Conservation (phyloP, 1,284 basidiomycete species). For the Melampsora americana region DNA sequence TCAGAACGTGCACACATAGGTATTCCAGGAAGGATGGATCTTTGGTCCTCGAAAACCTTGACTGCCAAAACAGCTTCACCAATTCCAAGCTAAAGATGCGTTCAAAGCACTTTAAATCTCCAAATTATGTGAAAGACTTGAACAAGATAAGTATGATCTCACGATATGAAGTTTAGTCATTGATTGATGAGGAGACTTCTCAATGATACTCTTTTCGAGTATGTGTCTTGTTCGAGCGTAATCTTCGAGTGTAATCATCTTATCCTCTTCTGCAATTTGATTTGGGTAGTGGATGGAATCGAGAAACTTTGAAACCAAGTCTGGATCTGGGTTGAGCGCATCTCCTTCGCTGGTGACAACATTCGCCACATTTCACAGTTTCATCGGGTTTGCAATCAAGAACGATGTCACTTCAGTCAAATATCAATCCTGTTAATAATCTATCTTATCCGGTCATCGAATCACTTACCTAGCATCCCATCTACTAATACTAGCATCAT, state of each 20-base stretch:
- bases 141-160: neutral
- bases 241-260: constrained; percentile 35
- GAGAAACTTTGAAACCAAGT: constrained; percentile 20
- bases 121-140: neutral
- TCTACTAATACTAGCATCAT: constrained; percentile 39
- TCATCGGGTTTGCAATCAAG: neutral
- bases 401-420: neutral
- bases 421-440: neutral
- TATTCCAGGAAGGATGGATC: neutral
- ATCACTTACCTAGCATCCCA: constrained; percentile 12
- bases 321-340: constrained; percentile 12
- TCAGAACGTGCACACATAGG: constrained; percentile 20
- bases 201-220: constrained; percentile 19
- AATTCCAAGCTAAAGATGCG: constrained; percentile 10
- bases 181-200: constrained; percentile 9
- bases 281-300: constrained; percentile 9
- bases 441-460: neutral
- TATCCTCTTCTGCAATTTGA: neutral
- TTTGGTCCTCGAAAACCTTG: constrained; percentile 20
- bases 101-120: neutral
- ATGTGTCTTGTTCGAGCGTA: constrained; percentile 16
- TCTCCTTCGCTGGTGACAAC: constrained; percentile 28
- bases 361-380: neutral
- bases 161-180: constrained; percentile 28
- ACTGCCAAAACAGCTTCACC: constrained; percentile 32